Evolutionary conservation across 2,329 filamentous ascomycete genomes (phyloP).

Genomic region (Alternaria gaisen): DNA sequence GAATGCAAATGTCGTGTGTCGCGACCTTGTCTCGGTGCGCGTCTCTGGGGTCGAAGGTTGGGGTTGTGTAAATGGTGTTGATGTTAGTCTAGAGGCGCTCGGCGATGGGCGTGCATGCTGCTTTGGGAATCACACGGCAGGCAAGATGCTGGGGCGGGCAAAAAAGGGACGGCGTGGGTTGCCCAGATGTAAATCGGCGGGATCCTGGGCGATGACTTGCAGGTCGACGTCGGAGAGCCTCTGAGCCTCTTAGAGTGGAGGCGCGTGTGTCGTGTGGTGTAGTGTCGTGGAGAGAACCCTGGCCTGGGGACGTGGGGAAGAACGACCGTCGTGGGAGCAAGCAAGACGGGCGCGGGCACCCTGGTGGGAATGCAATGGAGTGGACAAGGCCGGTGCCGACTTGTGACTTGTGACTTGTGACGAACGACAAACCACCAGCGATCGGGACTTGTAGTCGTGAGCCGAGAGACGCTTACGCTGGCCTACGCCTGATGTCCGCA

Average conservation of each 20-base stretch:
- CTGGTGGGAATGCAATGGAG: slow-evolving; percentile 10
- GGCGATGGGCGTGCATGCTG: slow-evolving; percentile 31
- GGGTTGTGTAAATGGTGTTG: slow-evolving; percentile 26
- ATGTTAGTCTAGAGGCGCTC: slow-evolving; percentile 31
- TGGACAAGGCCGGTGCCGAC: slow-evolving; percentile 16
- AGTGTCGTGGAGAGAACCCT: slow-evolving; percentile 24
- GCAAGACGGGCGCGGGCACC: slow-evolving; percentile 20
- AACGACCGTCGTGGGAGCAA: slow-evolving; percentile 22
- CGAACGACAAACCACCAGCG: neutral
- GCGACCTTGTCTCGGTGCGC: slow-evolving; percentile 20
- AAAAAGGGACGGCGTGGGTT: slow-evolving; percentile 7
- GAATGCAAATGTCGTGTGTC: slow-evolving; percentile 14
- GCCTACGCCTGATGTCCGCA: slow-evolving; percentile 31
- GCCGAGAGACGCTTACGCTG: slow-evolving; percentile 11
- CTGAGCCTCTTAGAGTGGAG: neutral
- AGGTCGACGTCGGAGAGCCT: slow-evolving; percentile 10
- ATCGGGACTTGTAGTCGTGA: slow-evolving; percentile 11
- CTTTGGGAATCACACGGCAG: slow-evolving; percentile 21
- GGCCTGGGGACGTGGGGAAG: slow-evolving; percentile 26
- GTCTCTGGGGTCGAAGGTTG: slow-evolving; percentile 25
- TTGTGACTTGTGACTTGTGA: neutral
- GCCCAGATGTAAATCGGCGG: slow-evolving; percentile 2
- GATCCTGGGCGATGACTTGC: slow-evolving; percentile 28
- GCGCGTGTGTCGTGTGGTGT: slow-evolving; percentile 7
- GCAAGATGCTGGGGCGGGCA: slow-evolving; percentile 10